These are phyloP conservation scores for Stenocarpella maydis DNA, from an alignment of 2,329 filamentous ascomycete species.

Conservation along the genomic window DNA sequence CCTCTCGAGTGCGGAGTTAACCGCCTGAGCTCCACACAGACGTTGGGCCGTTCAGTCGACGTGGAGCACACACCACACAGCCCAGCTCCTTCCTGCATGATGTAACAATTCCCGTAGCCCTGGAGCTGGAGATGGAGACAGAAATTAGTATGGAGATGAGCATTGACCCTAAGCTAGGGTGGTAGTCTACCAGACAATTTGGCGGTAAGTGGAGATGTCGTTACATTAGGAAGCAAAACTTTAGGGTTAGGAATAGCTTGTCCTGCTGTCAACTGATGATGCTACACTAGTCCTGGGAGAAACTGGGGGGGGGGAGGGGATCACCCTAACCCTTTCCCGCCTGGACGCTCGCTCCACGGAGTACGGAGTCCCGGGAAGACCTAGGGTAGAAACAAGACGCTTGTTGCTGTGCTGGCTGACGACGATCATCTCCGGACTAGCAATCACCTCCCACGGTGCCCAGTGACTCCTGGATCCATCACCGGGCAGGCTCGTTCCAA, in stretches of 20 bases:
- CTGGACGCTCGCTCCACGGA: neutral
- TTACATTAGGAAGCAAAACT: neutral
- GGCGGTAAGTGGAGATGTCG: neutral
- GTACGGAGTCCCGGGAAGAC: no score
- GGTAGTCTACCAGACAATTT: neutral
- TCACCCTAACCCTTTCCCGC: slow-evolving; percentile 5
- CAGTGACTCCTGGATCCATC: neutral
- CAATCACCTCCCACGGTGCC: neutral
- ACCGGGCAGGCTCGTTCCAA: neutral
- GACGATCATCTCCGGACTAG: slow-evolving; percentile 21
- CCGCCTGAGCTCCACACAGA: neutral
- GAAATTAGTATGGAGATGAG: neutral
- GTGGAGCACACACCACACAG: neutral
- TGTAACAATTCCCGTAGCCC: neutral
- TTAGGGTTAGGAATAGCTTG: no score
- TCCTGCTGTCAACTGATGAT: no score
- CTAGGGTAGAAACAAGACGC: no score
- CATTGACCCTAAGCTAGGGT: neutral
- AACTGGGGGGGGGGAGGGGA: neutral
- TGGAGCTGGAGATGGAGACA: neutral
- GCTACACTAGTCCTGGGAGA: no score
- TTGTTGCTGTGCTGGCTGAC: no score
- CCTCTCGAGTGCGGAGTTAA: neutral
- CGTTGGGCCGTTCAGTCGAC: neutral
- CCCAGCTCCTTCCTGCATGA: neutral